Conservation (phyloP, 148 eudicot genomes). For the Polygonum aviculare region DNA sequence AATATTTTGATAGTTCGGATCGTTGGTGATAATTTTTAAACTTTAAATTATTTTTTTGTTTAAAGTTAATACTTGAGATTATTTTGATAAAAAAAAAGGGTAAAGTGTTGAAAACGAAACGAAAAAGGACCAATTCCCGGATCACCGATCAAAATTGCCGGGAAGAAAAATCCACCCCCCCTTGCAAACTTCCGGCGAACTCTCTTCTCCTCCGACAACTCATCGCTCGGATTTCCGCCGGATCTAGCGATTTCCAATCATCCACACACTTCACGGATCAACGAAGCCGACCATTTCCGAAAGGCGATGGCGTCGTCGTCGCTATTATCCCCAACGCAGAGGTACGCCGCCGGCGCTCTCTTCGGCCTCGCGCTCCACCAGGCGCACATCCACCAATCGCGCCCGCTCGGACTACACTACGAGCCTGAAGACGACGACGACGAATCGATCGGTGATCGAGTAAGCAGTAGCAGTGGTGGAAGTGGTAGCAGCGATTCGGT, state of each 20-base stretch:
- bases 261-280: not conserved
- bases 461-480: constrained; percentile 34
- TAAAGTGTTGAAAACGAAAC: no score
- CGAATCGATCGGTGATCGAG: constrained; percentile 22
- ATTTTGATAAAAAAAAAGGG: no score
- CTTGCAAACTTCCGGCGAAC: not conserved
- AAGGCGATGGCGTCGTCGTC: constrained; percentile 27
- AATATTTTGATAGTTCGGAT: no score
- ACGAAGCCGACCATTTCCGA: not conserved
- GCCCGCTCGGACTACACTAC: constrained; percentile 31
- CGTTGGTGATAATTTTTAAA: no score
- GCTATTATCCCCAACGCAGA: constrained; percentile 48
- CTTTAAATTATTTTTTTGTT: no score
- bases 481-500: constrained; percentile 42
- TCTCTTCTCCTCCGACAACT: not conserved
- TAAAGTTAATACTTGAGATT: no score
- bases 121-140: not conserved
- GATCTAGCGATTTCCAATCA: not conserved
- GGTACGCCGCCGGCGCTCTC: constrained; percentile 68
- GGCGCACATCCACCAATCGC: constrained; percentile 72
- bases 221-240: not conserved
- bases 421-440: constrained; percentile 4
- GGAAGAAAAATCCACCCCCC: not conserved
- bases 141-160: not conserved
- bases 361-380: constrained; percentile 67